Evolutionary conservation across 2,329 filamentous ascomycete genomes (phyloP).

Genomic region (Sarocladiaceae sp.): DNA sequence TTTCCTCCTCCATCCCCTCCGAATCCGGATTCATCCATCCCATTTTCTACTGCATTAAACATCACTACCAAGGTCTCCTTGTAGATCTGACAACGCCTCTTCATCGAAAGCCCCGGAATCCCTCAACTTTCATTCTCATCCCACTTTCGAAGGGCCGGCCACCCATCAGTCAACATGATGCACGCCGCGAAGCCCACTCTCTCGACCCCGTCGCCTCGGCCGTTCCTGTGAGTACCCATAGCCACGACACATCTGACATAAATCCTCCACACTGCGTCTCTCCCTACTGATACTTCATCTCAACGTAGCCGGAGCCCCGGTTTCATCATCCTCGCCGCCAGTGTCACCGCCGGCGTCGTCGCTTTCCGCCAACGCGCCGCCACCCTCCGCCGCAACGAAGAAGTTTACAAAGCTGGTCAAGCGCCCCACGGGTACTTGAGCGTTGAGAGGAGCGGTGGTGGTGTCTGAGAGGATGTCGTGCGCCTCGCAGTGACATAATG

Average conservation of each 20-base stretch:
- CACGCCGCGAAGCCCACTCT: conserved; percentile 12
- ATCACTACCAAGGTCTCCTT: not conserved
- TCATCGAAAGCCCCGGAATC: too few relatives aligned
- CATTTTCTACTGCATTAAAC: not conserved
- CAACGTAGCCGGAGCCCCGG: conserved; percentile 34
- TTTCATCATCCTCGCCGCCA: conserved; percentile 27
- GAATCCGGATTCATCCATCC: not conserved
- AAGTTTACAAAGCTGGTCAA: conserved; percentile 30
- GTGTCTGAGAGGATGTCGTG: conserved; percentile 24
- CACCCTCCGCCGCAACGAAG: conserved; percentile 34
- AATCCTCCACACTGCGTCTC: too few relatives aligned
- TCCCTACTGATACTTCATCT: not conserved
- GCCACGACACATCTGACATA: not conserved
- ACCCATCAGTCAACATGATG: conserved; percentile 9
- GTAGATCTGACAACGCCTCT: too few relatives aligned
- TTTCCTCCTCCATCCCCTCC: not conserved
- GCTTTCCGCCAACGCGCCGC: conserved; percentile 29
- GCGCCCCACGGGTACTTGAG: conserved; percentile 39
- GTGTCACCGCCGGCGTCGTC: conserved; percentile 20
- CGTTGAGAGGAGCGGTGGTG: conserved; percentile 46
- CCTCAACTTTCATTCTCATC: too few relatives aligned
- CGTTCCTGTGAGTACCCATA: conserved; percentile 17
- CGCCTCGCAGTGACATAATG: not conserved
- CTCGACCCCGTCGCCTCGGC: conserved; percentile 14
- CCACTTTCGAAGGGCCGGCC: too few relatives aligned